These are phyloP conservation scores for Phytophthora fragariae DNA, from an alignment of 352 stramenopile genomes.

Conservation along the genomic window DNA sequence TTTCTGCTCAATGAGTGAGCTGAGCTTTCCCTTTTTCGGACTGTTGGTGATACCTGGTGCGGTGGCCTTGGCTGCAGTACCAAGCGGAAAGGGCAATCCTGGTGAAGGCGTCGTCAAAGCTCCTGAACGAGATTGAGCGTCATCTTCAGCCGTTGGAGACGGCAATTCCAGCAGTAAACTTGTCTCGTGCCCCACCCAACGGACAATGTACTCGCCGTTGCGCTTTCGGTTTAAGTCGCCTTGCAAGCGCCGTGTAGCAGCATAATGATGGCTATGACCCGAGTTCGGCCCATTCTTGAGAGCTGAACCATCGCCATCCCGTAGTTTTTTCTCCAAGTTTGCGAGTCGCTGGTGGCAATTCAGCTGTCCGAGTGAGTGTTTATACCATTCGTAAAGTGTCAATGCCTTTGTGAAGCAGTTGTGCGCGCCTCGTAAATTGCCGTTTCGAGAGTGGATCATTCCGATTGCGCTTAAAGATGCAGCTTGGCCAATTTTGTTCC, in stretches of 20 bases:
- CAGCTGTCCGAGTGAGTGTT: conserved; percentile 77
- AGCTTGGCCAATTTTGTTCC: conserved; percentile 81
- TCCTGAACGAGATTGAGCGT: conserved; percentile 44
- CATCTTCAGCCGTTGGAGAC: conserved; percentile 49
- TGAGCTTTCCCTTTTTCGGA: conserved; percentile 65
- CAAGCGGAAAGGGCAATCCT: conserved; percentile 27
- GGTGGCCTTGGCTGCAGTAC: conserved; percentile 24
- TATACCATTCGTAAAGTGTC: conserved; percentile 86
- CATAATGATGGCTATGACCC: conserved; percentile 83
- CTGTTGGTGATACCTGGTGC: conserved; percentile 51
- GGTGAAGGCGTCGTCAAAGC: conserved; percentile 22
- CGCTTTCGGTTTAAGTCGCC: conserved; percentile 85
- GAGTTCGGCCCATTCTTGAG: conserved; percentile 63
- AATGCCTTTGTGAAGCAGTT: conserved; percentile 85
- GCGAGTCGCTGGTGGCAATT: conserved; percentile 85
- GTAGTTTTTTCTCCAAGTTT: conserved; percentile 87
- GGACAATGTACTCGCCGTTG: conserved; percentile 83
- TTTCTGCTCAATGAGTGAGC: conserved; percentile 63
- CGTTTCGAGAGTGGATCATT: conserved; percentile 85
- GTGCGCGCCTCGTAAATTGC: conserved; percentile 77
- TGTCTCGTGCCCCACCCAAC: conserved; percentile 85
- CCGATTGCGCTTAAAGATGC: conserved; percentile 79
- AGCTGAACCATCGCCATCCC: conserved; percentile 66
- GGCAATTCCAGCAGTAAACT: conserved; percentile 80
- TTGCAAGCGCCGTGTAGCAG: conserved; percentile 72